Percentiles rank a stretch among this genome's conserved stretches.
These are phyloP conservation scores for Pogostemon cablin DNA, from an alignment of 257 asterid species.

Conservation along the genomic window DNA sequence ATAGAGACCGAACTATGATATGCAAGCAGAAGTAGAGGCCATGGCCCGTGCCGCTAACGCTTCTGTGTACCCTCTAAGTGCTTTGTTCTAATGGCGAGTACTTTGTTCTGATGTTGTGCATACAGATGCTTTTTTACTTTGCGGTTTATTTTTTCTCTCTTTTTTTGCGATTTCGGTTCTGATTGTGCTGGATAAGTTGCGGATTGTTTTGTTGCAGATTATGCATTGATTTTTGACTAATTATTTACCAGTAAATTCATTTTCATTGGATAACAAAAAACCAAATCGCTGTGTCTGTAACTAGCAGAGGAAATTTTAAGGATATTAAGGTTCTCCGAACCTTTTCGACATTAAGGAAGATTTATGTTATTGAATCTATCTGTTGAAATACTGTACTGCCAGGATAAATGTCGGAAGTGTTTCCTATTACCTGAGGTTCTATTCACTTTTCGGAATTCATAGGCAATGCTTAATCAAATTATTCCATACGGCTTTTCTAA, in stretches of 20 bases:
- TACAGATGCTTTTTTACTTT: no score
- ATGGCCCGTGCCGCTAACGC: conserved; percentile 89
- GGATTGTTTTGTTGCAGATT: no score
- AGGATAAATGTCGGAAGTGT: not conserved
- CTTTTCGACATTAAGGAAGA: no score
- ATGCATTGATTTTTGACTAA: not conserved
- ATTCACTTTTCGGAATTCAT: not conserved
- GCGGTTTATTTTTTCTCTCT: no score
- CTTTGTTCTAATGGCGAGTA: no score
- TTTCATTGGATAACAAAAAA: no score
- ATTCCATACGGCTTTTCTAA: not conserved
- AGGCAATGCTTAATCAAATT: not conserved
- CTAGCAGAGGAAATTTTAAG: no score
- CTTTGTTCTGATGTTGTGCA: no score
- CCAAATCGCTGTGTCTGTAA: not conserved
- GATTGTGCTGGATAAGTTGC: no score
- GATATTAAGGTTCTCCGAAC: no score
- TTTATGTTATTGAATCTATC: not conserved
- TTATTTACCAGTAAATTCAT: not conserved
- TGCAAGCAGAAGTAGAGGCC: conserved; percentile 94
- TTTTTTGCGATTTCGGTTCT: no score
- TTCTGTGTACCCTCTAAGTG: conserved; percentile 47
- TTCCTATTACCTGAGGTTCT: no score
- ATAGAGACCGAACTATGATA: conserved; percentile 81
- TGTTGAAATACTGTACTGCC: conserved; percentile 9